Evolutionary conservation across 768 basidiomycete genomes (phyloP), one percentile per base, ranked within the genome.

Genomic region (Leccinellum rugosiceps): DNA sequence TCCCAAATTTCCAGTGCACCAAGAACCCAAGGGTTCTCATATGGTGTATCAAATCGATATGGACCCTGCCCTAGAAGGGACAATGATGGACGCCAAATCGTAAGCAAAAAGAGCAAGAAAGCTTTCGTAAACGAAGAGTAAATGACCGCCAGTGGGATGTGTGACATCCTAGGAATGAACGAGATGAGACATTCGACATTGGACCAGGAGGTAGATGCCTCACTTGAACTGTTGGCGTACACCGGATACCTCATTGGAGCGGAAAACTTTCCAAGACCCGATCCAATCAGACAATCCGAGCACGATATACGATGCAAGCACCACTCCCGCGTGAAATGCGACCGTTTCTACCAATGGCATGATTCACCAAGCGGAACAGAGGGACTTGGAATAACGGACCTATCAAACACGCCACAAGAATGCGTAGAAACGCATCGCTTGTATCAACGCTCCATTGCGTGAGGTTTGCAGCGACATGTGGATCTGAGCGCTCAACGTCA

Each of bases 111-210:
- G n/a, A 94, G 79, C 6, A 94, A 79, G 67, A 93, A 92, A 17
- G 90, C 79, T 66, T 93, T 94, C 6, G 87, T 90, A 21, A 92
- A 72, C 2, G 91, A 94, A 0, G 91, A 91, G 65, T 93, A 93
- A 68, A 92, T 79, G 6, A 93, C 75, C 13, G 84, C 84, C n/a
- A 94, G 77, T 3, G 92, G 86, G 41, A 94, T 81, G 34, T 91
- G 79, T 0, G 88, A 87, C 53, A 86, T 79, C 62, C 89, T 90
- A 34, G 44, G 32, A 32, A 38, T 19, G 60, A 53, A 32, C 9
- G 23, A 41, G 23, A 28, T 56, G 14, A 44, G 30, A 46, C 5
- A 10, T 19, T 32, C 8, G n/a, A 19, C 4, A 31, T 34, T 14
- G 23, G 34, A 3, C 30, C 23, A 21, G 23, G 11, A 23, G 3